Conservation (phyloP, 2,329 filamentous ascomycete genomes). For the Elsinoe australis region DNA sequence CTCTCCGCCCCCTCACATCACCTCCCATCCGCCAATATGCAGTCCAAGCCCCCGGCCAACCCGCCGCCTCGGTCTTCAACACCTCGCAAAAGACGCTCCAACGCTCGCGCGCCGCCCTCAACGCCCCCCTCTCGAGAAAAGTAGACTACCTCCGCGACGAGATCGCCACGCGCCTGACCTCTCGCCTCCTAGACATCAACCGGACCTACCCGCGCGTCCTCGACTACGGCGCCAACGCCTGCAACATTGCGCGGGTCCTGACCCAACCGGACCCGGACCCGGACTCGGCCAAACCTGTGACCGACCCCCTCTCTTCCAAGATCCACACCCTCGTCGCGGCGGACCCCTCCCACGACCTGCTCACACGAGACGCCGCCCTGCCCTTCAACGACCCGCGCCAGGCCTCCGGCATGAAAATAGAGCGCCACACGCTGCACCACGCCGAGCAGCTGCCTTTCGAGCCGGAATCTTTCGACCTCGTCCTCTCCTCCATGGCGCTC, state of each 20-base stretch:
- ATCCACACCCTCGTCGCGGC: constrained; percentile 70
- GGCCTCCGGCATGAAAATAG: constrained; percentile 53
- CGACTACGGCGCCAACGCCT: constrained; percentile 90
- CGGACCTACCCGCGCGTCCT: constrained; percentile 75
- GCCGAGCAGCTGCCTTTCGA: constrained; percentile 70
- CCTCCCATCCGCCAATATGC: constrained; percentile 50
- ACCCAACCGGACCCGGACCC: constrained; percentile 55
- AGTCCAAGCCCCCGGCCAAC: constrained; percentile 65
- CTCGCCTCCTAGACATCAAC: constrained; percentile 87
- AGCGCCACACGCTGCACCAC: constrained; percentile 64
- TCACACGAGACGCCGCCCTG: constrained; percentile 62
- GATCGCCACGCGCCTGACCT: constrained; percentile 73
- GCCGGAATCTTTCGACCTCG: constrained; percentile 73
- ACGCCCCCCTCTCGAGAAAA: constrained; percentile 64
- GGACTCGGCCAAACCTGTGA: constrained; percentile 52
- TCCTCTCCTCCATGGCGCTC: constrained; percentile 79
- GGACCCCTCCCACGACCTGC: constrained; percentile 68
- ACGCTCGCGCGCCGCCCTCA: constrained; percentile 71
- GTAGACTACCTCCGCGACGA: constrained; percentile 93
- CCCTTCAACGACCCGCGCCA: constrained; percentile 59
- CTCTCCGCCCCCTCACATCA: too few species aligned
- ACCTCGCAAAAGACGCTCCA: constrained; percentile 79
- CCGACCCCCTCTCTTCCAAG: constrained; percentile 60
- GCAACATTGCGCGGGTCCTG: constrained; percentile 81
- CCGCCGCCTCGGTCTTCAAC: constrained; percentile 87